Percentiles rank a stretch among this genome's conserved stretches.
phyloP scores from a whole-genome alignment of 2,329 filamentous ascomycete genomes.

The Gnomoniopsis smithogilvyi region DNA sequence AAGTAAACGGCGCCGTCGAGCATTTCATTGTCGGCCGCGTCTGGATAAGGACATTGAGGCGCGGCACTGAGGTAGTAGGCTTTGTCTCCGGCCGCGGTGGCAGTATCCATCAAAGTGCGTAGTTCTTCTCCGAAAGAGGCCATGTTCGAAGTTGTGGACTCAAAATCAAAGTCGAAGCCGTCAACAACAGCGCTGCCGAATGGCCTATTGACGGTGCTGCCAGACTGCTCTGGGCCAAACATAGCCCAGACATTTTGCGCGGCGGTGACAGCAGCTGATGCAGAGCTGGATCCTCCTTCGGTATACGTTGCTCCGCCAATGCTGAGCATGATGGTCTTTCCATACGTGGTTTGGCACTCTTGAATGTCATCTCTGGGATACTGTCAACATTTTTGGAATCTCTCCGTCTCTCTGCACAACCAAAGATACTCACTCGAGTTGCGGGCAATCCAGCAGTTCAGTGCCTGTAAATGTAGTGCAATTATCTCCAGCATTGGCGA shows the following conservation, averaged over 20 bases:
- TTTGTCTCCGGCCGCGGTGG: slow-evolving; percentile 43
- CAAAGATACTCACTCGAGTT: slow-evolving; percentile 54
- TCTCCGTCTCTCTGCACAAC: not conserved
- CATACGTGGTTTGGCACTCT: slow-evolving; percentile 57
- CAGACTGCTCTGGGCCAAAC: slow-evolving; percentile 56
- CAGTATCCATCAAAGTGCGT: slow-evolving; percentile 51
- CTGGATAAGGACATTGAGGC: slow-evolving; percentile 67
- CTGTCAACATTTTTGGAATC: not conserved
- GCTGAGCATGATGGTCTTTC: slow-evolving; percentile 71
- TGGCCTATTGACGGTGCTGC: slow-evolving; percentile 52
- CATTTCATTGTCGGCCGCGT: slow-evolving; percentile 55
- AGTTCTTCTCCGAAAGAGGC: slow-evolving; percentile 57
- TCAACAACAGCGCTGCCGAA: slow-evolving; percentile 66
- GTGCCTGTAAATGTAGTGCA: slow-evolving; percentile 60
- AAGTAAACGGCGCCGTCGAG: slow-evolving; percentile 52
- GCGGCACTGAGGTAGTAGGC: slow-evolving; percentile 60
- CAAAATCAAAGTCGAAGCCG: slow-evolving; percentile 77
- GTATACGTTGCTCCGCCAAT: slow-evolving; percentile 69
- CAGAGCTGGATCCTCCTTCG: slow-evolving; percentile 62
- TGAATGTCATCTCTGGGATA: slow-evolving; percentile 43
- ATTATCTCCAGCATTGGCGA: slow-evolving; percentile 60
- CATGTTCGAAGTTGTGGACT: slow-evolving; percentile 58
- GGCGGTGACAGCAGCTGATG: slow-evolving; percentile 46
- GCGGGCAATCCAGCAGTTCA: slow-evolving; percentile 56
- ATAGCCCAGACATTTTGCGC: slow-evolving; percentile 67